phyloP scores from a whole-genome alignment of 2,329 filamentous ascomycete species.

The Calonectria pteridis region DNA sequence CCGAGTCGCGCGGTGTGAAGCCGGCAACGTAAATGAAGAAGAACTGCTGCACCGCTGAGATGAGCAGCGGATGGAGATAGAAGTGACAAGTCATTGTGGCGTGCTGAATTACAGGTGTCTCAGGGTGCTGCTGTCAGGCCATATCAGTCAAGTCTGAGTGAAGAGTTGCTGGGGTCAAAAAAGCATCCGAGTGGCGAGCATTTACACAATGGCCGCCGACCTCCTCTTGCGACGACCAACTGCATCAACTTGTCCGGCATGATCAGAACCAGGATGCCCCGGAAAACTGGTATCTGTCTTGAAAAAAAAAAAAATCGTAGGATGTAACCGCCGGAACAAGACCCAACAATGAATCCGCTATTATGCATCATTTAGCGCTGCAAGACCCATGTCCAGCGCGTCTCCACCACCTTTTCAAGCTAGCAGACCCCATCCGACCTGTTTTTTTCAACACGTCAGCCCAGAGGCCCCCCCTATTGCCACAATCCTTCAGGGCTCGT shows the following conservation, averaged over 20 bases:
- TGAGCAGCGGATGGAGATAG: conserved; percentile 33
- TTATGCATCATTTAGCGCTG: not conserved
- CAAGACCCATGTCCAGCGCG: not conserved
- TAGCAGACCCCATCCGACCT: not conserved
- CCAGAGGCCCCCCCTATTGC: not conserved
- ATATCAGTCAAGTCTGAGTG: not conserved
- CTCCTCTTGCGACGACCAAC: not conserved
- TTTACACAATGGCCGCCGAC: not conserved
- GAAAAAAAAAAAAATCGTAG: not conserved
- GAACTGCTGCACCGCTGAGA: conserved; percentile 37
- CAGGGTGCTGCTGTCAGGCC: not conserved
- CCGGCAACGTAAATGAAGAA: conserved; percentile 40
- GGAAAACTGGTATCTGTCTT: not conserved
- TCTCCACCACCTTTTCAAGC: not conserved
- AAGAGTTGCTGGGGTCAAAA: not conserved
- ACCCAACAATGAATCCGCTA: not conserved
- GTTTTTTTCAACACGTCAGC: not conserved
- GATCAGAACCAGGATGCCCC: not conserved
- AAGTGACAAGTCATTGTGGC: conserved; percentile 32
- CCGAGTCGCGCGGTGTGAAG: conserved; percentile 31
- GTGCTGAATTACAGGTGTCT: not conserved
- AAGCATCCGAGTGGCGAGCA: not conserved
- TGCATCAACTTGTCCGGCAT: not conserved
- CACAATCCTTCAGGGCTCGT: not conserved
- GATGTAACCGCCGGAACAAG: not conserved